These are phyloP conservation scores for Arabis hirsuta DNA, from an alignment of 345 rosid species.

Conservation along the genomic window DNA sequence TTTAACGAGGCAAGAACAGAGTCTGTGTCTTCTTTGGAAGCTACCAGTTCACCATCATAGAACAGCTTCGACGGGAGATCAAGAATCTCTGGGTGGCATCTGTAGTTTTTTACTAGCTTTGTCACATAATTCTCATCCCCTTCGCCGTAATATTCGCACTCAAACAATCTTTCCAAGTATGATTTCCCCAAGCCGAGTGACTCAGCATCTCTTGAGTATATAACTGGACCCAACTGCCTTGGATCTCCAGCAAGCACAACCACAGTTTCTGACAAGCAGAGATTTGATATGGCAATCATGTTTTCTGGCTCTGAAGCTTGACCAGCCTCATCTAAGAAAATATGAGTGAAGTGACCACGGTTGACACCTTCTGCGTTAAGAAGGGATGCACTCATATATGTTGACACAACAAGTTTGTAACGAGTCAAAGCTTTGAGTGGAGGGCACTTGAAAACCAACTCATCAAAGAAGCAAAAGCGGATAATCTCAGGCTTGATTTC, in stretches of 20 bases:
- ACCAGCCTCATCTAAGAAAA: conserved; percentile 94
- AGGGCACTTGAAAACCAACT: conserved; percentile 68
- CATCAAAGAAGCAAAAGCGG: conserved; percentile 75
- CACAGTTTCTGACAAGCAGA: conserved; percentile 67
- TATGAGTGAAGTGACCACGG: conserved; percentile 86
- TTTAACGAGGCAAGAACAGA: conserved; percentile 47
- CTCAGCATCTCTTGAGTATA: conserved; percentile 73
- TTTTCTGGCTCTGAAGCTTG: conserved; percentile 98
- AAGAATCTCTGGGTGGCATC: conserved; percentile 84
- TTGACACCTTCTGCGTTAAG: conserved; percentile 77
- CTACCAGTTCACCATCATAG: conserved; percentile 74
- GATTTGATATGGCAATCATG: conserved; percentile 72
- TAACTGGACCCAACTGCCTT: conserved; percentile 92
- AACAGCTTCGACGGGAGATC: conserved; percentile 81
- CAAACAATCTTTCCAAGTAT: conserved; percentile 79
- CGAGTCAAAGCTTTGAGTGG: conserved; percentile 57
- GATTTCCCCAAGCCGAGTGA: conserved; percentile 70
- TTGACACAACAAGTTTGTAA: conserved; percentile 71
- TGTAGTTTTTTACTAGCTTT: conserved; percentile 74
- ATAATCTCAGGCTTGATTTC: conserved; percentile 65
- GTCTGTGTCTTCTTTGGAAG: conserved; percentile 69
- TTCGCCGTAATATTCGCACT: conserved; percentile 52
- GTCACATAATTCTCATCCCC: conserved; percentile 73
- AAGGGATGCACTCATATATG: conserved; percentile 86
- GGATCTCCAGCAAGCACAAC: conserved; percentile 98